These are phyloP conservation scores for Agrocybe praecox DNA, from an alignment of 768 basidiomycete species.

Conservation along the genomic window DNA sequence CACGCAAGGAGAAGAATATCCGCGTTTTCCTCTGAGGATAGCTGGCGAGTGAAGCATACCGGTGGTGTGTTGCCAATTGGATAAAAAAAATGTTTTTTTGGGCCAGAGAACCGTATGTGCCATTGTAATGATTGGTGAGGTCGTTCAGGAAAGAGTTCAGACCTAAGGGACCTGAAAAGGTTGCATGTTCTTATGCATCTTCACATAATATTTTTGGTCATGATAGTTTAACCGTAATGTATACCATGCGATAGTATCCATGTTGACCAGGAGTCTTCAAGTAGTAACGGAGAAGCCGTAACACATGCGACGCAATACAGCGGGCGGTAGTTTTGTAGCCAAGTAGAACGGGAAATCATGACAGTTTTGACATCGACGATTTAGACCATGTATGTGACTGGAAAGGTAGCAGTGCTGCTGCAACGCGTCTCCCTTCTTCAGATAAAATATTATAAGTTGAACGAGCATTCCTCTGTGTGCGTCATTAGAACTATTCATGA, in stretches of 20 bases:
- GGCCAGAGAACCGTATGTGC: constrained; percentile 45
- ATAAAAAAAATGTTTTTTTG: constrained; percentile 52
- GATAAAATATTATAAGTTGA: constrained; percentile 93
- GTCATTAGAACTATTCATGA: neutral
- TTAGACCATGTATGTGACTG: constrained; percentile 56
- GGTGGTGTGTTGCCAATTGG: constrained; percentile 64
- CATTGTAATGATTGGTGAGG: constrained; percentile 29
- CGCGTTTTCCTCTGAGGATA: constrained; percentile 49
- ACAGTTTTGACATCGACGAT: constrained; percentile 12
- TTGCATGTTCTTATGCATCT: too few species aligned
- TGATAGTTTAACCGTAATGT: too few species aligned
- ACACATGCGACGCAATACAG: too few species aligned
- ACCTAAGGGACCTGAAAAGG: too few species aligned
- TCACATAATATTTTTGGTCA: too few species aligned
- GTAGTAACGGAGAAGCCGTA: too few species aligned
- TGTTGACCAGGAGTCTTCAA: too few species aligned
- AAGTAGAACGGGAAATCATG: neutral
- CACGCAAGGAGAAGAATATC: constrained; percentile 55
- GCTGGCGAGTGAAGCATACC: constrained; percentile 45
- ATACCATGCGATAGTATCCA: too few species aligned
- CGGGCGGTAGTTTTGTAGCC: neutral
- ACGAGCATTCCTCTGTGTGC: constrained; percentile 80
- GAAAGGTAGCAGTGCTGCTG: constrained; percentile 85
- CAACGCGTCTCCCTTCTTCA: constrained; percentile 92
- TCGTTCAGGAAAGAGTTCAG: neutral